phyloP scores from a whole-genome alignment of 495 filamentous ascomycete species.

The Podospora appendiculata region DNA sequence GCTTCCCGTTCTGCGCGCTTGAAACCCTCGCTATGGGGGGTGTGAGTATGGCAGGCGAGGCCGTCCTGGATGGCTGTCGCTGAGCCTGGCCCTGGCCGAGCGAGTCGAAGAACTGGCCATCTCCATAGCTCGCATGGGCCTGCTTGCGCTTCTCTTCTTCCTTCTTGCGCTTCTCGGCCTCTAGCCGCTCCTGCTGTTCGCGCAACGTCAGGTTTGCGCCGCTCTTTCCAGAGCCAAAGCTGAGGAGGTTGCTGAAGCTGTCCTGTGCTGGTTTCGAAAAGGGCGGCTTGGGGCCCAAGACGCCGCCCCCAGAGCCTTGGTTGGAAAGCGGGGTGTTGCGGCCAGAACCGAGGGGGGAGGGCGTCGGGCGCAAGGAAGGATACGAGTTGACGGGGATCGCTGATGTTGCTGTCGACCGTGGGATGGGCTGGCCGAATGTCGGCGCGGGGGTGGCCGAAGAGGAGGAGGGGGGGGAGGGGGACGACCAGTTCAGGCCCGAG shows the following conservation, averaged over 20 bases:
- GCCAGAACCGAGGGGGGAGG: slow-evolving; percentile 53
- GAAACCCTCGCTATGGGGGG: slow-evolving; percentile 6
- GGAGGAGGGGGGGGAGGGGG: slow-evolving; percentile 17
- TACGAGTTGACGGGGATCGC: slow-evolving; percentile 42
- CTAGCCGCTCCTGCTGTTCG: slow-evolving; percentile 75
- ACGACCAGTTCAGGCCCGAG: slow-evolving; percentile 45
- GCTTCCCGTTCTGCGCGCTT: slow-evolving; percentile 19
- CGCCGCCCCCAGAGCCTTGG: slow-evolving; percentile 34
- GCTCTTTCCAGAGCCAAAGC: slow-evolving; percentile 59
- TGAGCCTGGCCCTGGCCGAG: slow-evolving; percentile 35
- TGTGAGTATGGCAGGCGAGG: slow-evolving; percentile 25
- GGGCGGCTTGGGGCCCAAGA: slow-evolving; percentile 44
- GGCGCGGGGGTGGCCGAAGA: no score
- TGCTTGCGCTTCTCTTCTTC: slow-evolving; percentile 63
- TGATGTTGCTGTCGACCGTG: slow-evolving; percentile 26
- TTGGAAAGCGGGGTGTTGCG: slow-evolving; percentile 59
- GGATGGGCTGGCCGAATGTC: no score
- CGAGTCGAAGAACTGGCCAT: slow-evolving; percentile 65
- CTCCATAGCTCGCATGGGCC: slow-evolving; percentile 68
- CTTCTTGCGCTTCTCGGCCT: slow-evolving; percentile 68
- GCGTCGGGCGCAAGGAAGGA: slow-evolving; percentile 52
- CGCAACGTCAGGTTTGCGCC: slow-evolving; percentile 68
- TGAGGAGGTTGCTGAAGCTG: slow-evolving; percentile 85
- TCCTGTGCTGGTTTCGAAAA: slow-evolving; percentile 59
- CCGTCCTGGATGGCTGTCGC: slow-evolving; percentile 21